phyloP scores from a whole-genome alignment of 345 rosid genomes.

The Salix koriyanagi region DNA sequence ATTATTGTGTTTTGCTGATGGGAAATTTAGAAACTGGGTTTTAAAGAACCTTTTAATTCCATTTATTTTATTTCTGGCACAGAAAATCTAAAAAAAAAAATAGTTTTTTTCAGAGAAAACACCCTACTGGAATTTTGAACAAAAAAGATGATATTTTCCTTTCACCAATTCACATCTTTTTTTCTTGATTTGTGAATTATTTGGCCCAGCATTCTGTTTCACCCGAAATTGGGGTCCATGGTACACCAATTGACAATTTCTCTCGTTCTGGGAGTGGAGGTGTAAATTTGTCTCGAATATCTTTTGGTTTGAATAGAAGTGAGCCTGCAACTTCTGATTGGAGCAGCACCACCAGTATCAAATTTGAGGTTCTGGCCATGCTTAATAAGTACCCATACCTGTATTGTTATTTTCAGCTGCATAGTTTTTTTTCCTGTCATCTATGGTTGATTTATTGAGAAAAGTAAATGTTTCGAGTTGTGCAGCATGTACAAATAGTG shows the following conservation, averaged over 20 bases:
- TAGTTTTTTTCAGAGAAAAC: background rate
- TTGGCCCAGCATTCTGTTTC: conserved; percentile 74
- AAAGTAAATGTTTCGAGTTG: conserved; percentile 15
- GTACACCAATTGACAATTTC: conserved; percentile 70
- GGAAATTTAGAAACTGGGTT: background rate
- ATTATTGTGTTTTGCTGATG: background rate
- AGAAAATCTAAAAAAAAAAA: background rate
- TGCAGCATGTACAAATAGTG: conserved; percentile 76
- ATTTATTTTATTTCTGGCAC: background rate
- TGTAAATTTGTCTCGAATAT: conserved; percentile 77
- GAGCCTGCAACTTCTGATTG: conserved; percentile 83
- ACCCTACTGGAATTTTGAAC: background rate
- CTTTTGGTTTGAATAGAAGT: conserved; percentile 72
- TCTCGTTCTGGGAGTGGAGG: conserved; percentile 87
- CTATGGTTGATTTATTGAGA: background rate
- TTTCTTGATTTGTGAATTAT: conserved; percentile 8
- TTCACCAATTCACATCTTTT: background rate
- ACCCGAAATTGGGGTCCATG: conserved; percentile 92
- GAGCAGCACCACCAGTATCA: conserved; percentile 84
- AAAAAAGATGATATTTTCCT: background rate
- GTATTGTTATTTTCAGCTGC: background rate
- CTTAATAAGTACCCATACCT: conserved; percentile 6
- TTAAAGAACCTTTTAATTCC: background rate
- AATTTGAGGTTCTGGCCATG: conserved; percentile 60
- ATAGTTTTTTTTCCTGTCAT: background rate